phyloP scores from a whole-genome alignment of 441 rosid genomes.

The Jatropha multifida region DNA sequence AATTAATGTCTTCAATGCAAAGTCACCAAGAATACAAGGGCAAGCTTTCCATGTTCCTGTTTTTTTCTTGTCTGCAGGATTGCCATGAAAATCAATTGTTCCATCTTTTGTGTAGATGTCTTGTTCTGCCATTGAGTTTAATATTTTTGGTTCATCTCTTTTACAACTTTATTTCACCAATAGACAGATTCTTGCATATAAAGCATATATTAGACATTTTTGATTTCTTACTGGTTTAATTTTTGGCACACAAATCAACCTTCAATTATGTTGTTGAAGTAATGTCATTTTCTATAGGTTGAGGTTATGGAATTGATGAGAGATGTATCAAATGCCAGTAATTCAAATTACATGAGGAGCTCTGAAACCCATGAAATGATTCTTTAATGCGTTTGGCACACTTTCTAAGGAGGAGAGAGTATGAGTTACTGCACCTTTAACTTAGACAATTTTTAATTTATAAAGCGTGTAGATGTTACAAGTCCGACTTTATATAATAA shows the following conservation, averaged over 20 bases:
- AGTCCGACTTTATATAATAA: too few relatives aligned
- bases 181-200: too few relatives aligned
- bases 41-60: conserved; percentile 88
- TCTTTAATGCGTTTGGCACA: conserved; percentile 8
- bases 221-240: background rate
- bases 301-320: background rate
- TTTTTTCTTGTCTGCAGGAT: conserved; percentile 53
- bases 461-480: too few relatives aligned
- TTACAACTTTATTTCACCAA: background rate
- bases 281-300: conserved; percentile 15
- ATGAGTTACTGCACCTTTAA: too few relatives aligned
- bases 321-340: background rate
- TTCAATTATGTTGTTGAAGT: conserved; percentile 13
- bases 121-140: conserved; percentile 37
- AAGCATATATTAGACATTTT: background rate
- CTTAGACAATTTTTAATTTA: too few relatives aligned
- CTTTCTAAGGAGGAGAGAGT: conserved; percentile 8
- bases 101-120: conserved; percentile 61
- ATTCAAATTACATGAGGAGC: background rate
- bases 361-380: background rate
- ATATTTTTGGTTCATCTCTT: background rate
- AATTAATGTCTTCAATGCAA: background rate
- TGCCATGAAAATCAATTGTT: conserved; percentile 50
- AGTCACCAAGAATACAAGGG: conserved; percentile 61
- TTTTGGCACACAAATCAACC: conserved; percentile 33